Conservation (phyloP, 202 grass and related monocot species). For the Hordeum pubiflorum region DNA sequence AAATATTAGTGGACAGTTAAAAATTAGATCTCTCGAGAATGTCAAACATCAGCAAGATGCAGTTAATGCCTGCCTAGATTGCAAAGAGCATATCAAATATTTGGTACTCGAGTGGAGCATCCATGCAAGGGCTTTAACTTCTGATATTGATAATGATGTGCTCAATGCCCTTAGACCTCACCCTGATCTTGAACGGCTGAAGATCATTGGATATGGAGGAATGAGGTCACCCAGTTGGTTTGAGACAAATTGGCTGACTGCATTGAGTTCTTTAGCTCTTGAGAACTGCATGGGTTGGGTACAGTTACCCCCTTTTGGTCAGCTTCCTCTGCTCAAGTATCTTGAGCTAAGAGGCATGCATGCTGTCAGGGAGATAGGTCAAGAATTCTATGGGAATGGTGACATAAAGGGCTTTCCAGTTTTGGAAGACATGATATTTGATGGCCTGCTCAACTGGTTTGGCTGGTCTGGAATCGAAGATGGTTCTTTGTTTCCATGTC, state of each 20-base stretch:
- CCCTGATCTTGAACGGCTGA: background rate
- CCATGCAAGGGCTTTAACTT: background rate
- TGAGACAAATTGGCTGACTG: background rate
- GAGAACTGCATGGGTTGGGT: background rate
- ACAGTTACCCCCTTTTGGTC: background rate
- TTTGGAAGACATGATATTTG: slow-evolving; percentile 6
- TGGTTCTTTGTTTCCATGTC: background rate
- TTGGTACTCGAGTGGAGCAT: background rate
- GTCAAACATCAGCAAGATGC: background rate
- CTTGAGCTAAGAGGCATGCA: background rate
- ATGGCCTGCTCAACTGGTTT: background rate
- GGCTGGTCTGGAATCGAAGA: background rate
- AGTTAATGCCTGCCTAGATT: background rate
- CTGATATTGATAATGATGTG: background rate
- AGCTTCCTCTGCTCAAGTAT: slow-evolving; percentile 6
- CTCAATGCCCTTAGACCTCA: background rate
- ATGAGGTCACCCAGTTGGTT: background rate
- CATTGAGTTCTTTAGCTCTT: background rate
- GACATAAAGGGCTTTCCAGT: background rate
- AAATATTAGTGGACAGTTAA: background rate
- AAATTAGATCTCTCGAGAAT: slow-evolving; percentile 7
- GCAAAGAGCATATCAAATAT: background rate
- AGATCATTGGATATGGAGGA: slow-evolving; percentile 3
- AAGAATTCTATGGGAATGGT: background rate
- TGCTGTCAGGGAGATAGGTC: background rate